Evolutionary conservation across 345 rosid species (phyloP), one percentile per base, ranked within the genome.

Genomic region (Conringia planisiliqua): DNA sequence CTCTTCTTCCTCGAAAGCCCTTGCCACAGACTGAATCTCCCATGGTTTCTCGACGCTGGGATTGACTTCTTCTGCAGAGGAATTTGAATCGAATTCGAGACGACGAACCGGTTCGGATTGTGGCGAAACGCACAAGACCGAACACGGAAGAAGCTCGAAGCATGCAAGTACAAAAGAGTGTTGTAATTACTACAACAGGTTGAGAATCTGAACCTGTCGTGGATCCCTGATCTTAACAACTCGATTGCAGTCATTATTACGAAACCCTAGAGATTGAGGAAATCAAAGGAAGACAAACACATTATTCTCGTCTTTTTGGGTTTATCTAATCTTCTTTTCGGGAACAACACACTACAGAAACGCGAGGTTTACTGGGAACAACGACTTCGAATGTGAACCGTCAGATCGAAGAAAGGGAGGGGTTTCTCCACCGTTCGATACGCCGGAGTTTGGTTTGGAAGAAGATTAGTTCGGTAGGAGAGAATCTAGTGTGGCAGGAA

Each of bases 191-290:
- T 65, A 7, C 79, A 73, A 71, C 64, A 68, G 16, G 57, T 14
- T 2, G 74, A 39, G 64, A 68, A 68, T 62, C n/a, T 61, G 62
- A 66, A 44, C 22, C 50, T 66, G 22, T 59, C 39, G 64, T 77
- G 79, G 61, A 77, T 51, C 18, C 75, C 72, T 8, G 88, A 85
- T 64, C 78, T 65, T 43, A 71, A 67, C 48, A 78, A 64, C 68
- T 85, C 88, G 68, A 82, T 77, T 33, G 82, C 57, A 29, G 82
- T 61, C 88, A 86, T 87, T 3, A 4, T 64, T 66, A 54, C 6
- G 38, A 65, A 82, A 78, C 79, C 87, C 83, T 78, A 84, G 56
- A 76, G 81, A 72, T 70, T 68, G 44, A 48, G 75, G 66, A 48
- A 30, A 71, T n/a, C 47, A 48, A 57, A 17, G 18, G 43, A 46